Evolutionary conservation across 768 basidiomycete genomes (phyloP).

Genomic region (Tephrocybe sp.): DNA sequence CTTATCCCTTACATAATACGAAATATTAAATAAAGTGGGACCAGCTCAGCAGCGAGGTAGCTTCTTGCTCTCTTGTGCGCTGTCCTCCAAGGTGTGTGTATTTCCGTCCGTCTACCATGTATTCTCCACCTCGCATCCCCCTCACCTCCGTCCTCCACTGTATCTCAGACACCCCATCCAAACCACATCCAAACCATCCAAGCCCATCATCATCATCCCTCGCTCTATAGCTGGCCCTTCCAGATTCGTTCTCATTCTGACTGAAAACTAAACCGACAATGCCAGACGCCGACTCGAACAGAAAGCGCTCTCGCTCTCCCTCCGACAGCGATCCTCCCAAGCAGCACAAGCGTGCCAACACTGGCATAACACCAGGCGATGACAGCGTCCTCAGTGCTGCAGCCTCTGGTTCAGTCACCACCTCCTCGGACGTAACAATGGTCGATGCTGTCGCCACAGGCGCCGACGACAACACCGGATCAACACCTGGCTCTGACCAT

Average conservation of each 20-base stretch:
- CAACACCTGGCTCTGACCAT: conserved; percentile 45
- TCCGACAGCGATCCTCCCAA: conserved; percentile 80
- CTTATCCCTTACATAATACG: too few species aligned
- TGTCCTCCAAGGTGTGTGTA: conserved; percentile 22
- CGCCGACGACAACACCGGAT: conserved; percentile 56
- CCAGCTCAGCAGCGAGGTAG: not conserved
- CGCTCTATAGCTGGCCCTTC: conserved; percentile 41
- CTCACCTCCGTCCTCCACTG: conserved; percentile 50
- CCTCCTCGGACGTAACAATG: conserved; percentile 65
- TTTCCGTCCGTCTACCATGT: conserved; percentile 25
- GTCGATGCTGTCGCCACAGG: conserved; percentile 51
- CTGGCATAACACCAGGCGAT: conserved; percentile 65
- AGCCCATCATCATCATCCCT: conserved; percentile 32
- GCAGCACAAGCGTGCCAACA: conserved; percentile 81
- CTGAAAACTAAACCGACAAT: conserved; percentile 62
- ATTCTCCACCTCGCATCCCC: conserved; percentile 57
- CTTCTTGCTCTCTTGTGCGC: not conserved
- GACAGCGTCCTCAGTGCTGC: conserved; percentile 51
- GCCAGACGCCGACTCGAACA: conserved; percentile 83
- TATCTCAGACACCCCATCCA: conserved; percentile 45
- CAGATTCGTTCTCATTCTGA: conserved; percentile 32
- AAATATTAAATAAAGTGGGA: not conserved
- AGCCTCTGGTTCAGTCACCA: conserved; percentile 40
- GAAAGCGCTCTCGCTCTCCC: conserved; percentile 85
- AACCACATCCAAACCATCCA: conserved; percentile 39